These are phyloP conservation scores for Lactifluus pinguis DNA, from an alignment of 768 basidiomycete genomes.

Conservation along the genomic window DNA sequence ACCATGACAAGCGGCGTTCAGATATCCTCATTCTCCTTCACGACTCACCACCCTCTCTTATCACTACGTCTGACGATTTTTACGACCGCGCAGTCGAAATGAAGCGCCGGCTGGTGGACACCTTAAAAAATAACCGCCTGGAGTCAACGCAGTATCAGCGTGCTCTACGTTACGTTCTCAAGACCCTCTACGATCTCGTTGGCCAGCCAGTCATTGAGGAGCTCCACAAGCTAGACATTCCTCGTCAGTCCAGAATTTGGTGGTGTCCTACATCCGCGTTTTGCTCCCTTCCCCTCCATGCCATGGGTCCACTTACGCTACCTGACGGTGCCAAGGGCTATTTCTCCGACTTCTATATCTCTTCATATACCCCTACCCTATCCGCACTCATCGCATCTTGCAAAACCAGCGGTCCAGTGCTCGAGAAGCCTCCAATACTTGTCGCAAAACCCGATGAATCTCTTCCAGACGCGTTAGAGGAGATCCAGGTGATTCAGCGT, in stretches of 20 bases:
- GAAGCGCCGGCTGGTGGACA: neutral
- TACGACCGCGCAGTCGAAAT: neutral
- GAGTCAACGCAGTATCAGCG: neutral
- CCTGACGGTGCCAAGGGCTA: neutral
- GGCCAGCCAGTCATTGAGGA: constrained; percentile 1
- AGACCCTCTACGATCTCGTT: constrained; percentile 1
- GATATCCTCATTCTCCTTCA: neutral
- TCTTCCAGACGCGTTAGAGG: neutral
- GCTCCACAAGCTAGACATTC: neutral
- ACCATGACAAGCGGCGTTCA: neutral
- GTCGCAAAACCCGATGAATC: neutral
- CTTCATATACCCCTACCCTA: neutral
- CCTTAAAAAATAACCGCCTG: neutral
- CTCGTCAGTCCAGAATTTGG: neutral
- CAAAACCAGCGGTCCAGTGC: neutral
- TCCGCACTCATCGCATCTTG: neutral
- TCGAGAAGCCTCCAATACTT: neutral
- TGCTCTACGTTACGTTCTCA: neutral
- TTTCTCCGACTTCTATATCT: neutral
- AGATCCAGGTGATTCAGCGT: neutral
- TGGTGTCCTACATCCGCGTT: neutral
- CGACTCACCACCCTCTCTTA: constrained; percentile 47
- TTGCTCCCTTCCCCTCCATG: neutral
- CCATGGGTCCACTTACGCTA: neutral
- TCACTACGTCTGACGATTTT: neutral